These are phyloP conservation scores for Fusarium kyushuense DNA, from an alignment of 2,329 filamentous ascomycete species.

Conservation along the genomic window DNA sequence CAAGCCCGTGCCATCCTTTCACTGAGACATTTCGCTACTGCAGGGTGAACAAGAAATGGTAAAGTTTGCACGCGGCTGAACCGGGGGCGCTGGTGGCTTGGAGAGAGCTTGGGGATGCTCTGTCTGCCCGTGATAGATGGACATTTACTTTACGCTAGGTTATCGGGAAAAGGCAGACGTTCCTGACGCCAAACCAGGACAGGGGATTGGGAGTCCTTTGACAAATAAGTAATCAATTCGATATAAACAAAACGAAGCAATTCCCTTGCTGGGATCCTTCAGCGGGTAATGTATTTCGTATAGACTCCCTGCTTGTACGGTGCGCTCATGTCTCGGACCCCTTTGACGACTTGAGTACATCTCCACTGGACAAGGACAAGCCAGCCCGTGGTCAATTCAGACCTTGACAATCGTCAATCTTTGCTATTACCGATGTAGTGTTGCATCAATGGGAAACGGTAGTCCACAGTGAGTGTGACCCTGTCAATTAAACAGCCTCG, in stretches of 20 bases:
- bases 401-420: background rate
- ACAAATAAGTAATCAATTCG: background rate
- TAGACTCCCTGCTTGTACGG: constrained; percentile 23
- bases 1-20: background rate
- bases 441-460: background rate
- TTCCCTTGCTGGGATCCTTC: constrained; percentile 13
- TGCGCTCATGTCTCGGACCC: constrained; percentile 36
- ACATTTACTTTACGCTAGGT: constrained; percentile 1
- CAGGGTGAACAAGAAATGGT: background rate
- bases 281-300: background rate
- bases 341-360: background rate
- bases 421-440: background rate
- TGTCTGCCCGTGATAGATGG: background rate
- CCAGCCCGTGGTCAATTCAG: background rate
- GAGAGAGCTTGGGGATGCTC: background rate
- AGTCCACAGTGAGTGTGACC: background rate
- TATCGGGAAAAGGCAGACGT: constrained; percentile 10
- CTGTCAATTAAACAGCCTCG: background rate
- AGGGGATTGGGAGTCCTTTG: background rate
- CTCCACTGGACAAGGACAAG: background rate
- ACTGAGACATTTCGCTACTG: constrained; percentile 8
- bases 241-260: background rate
- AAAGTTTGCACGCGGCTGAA: background rate
- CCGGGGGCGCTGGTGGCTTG: background rate
- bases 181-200: constrained; percentile 28